phyloP scores from a whole-genome alignment of 1,284 basidiomycete genomes.

The Fomitopsis pinicola region DNA sequence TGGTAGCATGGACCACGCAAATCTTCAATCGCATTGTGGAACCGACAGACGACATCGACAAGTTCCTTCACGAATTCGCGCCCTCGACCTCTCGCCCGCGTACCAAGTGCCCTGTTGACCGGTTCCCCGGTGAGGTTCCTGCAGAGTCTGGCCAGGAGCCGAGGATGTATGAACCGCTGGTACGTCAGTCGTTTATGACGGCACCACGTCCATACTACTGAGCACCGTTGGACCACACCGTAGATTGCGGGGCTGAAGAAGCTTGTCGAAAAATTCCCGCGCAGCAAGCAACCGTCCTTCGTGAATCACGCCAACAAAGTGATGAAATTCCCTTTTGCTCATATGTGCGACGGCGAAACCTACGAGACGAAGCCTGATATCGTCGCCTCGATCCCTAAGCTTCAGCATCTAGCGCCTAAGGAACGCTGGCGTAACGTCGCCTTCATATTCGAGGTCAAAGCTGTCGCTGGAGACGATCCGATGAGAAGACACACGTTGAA shows the following conservation, averaged over 20 bases:
- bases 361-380: neutral
- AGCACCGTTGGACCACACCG: too few species aligned
- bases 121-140: neutral
- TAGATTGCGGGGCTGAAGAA: neutral
- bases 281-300: neutral
- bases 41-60: neutral
- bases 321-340: neutral
- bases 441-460: neutral
- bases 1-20: neutral
- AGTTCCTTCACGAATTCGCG: neutral
- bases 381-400: neutral
- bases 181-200: too few species aligned
- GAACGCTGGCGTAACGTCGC: neutral
- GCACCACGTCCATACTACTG: too few species aligned
- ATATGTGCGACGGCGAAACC: neutral
- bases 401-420: neutral
- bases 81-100: neutral
- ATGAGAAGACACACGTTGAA: neutral
- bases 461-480: neutral
- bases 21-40: neutral
- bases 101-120: neutral
- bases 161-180: too few species aligned
- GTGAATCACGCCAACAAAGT: neutral
- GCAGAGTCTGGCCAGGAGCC: too few species aligned
- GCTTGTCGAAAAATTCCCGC: neutral